Conservation (phyloP, 2,329 filamentous ascomycete genomes). For the Ascochyta lentis region DNA sequence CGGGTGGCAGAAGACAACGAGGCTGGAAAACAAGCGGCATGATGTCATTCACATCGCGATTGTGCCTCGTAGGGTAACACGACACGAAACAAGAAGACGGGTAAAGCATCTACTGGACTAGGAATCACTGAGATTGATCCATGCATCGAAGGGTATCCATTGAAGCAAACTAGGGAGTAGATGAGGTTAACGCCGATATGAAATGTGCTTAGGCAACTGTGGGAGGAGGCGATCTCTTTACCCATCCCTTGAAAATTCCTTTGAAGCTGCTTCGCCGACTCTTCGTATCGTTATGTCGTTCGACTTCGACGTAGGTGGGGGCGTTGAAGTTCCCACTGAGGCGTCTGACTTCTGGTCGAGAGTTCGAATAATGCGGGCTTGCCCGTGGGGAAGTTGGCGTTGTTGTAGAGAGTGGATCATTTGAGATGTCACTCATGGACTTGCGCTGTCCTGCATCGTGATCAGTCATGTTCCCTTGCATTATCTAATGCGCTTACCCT, state of each 20-base stretch:
- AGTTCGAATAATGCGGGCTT: conserved; percentile 10
- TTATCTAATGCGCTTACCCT: not conserved
- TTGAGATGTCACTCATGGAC: not conserved
- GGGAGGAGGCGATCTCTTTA: conserved; percentile 12
- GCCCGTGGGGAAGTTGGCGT: conserved; percentile 14
- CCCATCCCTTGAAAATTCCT: conserved; percentile 21
- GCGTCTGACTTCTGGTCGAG: conserved; percentile 21
- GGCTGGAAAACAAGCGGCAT: not conserved
- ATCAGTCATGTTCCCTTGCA: not conserved
- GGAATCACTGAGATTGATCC: not conserved
- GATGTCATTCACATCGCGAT: conserved; percentile 1
- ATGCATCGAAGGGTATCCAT: conserved; percentile 3
- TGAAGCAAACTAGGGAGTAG: not conserved
- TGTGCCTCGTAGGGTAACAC: conserved; percentile 7
- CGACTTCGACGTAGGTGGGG: conserved; percentile 34
- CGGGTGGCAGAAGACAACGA: conserved; percentile 1
- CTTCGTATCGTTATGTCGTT: conserved; percentile 24
- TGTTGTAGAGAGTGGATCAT: conserved; percentile 7
- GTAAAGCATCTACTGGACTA: not conserved
- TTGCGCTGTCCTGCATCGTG: conserved; percentile 1
- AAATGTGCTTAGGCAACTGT: not conserved
- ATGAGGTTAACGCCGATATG: not conserved
- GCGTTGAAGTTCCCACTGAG: conserved; percentile 39
- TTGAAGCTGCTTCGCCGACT: conserved; percentile 17
- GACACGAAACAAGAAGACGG: not conserved